These are phyloP conservation scores for Ascosphaera acerosa DNA, from an alignment of 2,329 filamentous ascomycete species.

Conservation along the genomic window DNA sequence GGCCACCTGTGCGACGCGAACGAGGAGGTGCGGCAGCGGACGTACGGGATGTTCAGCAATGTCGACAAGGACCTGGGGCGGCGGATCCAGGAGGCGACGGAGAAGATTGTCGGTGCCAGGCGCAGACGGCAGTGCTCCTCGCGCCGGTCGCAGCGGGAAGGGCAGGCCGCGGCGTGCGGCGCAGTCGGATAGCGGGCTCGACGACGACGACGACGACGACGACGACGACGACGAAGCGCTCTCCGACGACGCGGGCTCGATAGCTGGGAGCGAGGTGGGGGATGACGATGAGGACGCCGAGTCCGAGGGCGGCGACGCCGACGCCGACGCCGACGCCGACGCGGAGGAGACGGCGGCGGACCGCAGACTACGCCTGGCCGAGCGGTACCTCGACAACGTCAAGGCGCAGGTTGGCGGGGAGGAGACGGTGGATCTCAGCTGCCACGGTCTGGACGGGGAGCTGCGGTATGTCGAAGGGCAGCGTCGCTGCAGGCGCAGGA, in stretches of 20 bases:
- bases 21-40: conserved; percentile 29
- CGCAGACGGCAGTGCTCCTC: no score
- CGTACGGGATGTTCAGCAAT: conserved; percentile 34
- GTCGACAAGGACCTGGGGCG: conserved; percentile 30
- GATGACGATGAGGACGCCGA: conserved; percentile 38
- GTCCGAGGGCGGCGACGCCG: conserved; percentile 15
- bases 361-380: conserved; percentile 60
- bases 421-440: no score
- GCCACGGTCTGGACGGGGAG: no score
- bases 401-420: conserved; percentile 57
- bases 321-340: conserved; percentile 20
- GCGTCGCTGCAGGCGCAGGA: no score
- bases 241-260: no score
- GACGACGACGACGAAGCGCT: no score
- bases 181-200: no score
- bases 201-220: no score
- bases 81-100: conserved; percentile 28
- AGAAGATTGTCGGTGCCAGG: conserved; percentile 10
- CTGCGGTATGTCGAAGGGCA: no score
- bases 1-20: conserved; percentile 30
- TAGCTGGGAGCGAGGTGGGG: no score
- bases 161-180: no score
- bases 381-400: conserved; percentile 81
- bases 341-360: conserved; percentile 63
- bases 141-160: no score